Conservation (phyloP, 768 basidiomycete species). For the Pleurotus citrinopileatus region DNA sequence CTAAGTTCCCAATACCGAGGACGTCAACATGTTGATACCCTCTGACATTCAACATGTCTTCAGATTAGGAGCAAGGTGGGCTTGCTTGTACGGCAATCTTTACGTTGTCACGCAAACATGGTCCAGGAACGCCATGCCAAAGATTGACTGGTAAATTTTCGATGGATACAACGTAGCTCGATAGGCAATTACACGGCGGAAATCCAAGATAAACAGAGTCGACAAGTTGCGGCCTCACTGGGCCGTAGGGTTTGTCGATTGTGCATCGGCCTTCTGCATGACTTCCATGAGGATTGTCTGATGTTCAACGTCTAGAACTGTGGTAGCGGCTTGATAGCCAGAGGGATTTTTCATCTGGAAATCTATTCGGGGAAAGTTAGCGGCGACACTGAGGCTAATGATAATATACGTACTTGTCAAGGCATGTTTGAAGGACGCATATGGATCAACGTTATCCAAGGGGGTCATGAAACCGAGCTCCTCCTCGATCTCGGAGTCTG, state of each 20-base stretch:
- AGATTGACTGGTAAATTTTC: too few relatives aligned
- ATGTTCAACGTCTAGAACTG: conserved; percentile 67
- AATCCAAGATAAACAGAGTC: neutral
- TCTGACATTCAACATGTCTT: too few relatives aligned
- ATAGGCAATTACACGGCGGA: too few relatives aligned
- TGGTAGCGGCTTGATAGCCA: conserved; percentile 72
- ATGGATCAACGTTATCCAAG: conserved; percentile 77
- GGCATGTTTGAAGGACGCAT: conserved; percentile 74
- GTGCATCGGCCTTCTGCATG: conserved; percentile 66
- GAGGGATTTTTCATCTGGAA: conserved; percentile 73
- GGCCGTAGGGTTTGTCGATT: conserved; percentile 10
- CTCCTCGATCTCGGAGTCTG: conserved; percentile 59
- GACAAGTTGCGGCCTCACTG: conserved; percentile 3
- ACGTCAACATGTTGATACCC: too few relatives aligned
- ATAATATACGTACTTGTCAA: conserved; percentile 56
- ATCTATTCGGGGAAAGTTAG: conserved; percentile 33
- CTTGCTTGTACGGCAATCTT: too few relatives aligned
- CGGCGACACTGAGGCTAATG: neutral
- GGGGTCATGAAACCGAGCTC: conserved; percentile 86
- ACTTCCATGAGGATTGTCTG: conserved; percentile 84
- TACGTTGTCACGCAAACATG: too few relatives aligned
- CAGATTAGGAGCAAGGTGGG: too few relatives aligned
- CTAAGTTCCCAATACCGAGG: too few relatives aligned
- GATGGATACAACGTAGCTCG: too few relatives aligned
- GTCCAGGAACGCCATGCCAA: too few relatives aligned